A percentile compares a stretch with the other conserved stretches of the same genome.
phyloP scores from a whole-genome alignment of 208 protist genomes.

The Crithidia expoeki region DNA sequence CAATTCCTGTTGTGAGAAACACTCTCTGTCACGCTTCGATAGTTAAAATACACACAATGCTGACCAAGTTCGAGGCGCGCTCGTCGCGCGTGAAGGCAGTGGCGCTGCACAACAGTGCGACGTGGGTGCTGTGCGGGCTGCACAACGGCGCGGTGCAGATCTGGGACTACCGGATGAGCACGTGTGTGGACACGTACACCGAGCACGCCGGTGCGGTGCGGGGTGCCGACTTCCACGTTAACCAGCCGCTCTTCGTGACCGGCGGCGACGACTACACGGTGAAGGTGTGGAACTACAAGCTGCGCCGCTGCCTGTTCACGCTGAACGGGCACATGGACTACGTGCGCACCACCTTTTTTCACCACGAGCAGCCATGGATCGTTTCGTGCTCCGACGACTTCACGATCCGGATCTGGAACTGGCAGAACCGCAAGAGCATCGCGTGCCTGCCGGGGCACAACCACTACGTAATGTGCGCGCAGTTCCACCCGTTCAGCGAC shows the following conservation, averaged over 20 bases:
- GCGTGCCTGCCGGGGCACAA: slow-evolving; percentile 95
- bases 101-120: slow-evolving; percentile 97
- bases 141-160: slow-evolving; percentile 99
- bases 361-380: slow-evolving; percentile 97
- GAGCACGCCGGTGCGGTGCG: slow-evolving; percentile 97
- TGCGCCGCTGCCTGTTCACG: slow-evolving; percentile 97
- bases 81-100: slow-evolving; percentile 98
- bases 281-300: slow-evolving; percentile 99
- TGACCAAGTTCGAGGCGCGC: slow-evolving; percentile 98
- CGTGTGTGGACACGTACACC: slow-evolving; percentile 96
- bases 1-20: too few species aligned
- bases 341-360: slow-evolving; percentile 99
- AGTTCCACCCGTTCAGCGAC: slow-evolving; percentile 95
- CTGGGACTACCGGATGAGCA: slow-evolving; percentile 99
- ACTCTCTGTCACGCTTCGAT: not conserved
- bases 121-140: slow-evolving; percentile 98
- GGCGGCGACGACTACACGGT: slow-evolving; percentile 99
- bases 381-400: slow-evolving; percentile 98
- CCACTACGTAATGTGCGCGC: slow-evolving; percentile 99
- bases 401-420: slow-evolving; percentile 99
- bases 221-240: slow-evolving; percentile 98
- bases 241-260: slow-evolving; percentile 98
- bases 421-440: slow-evolving; percentile 96
- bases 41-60: slow-evolving; percentile 36
- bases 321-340: slow-evolving; percentile 99